Base-by-base conservation (phyloP, 179 eudicot genomes). In the Vitellaria paradoxa region DNA sequence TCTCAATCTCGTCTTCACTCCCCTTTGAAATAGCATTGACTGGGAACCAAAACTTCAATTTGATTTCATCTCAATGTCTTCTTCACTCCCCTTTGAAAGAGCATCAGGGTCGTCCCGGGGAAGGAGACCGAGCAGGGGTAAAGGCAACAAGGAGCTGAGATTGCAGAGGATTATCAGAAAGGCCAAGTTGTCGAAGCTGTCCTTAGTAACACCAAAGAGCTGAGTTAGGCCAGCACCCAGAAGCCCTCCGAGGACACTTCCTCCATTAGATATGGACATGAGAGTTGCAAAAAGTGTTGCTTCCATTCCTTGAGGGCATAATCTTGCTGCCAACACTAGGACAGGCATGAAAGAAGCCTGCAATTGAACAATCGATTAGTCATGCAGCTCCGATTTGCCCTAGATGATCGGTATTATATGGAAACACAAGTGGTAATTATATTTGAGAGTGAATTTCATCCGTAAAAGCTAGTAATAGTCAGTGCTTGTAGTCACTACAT, bases 261-360 rank as follows among this genome's bases (percentile, higher is more conserved):
- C 99, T 30, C 95, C 93, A 59, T 95, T 95, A 15, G 97, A 93
- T 78, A 93, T 84, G n/a, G 99, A 95, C 99, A 95, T 95, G 40
- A 95, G 85, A 49, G 99, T 95, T 20, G 99, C 99, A 71, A 95
- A 95, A 53, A 95, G 95, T 3, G 99, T 95, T 65, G 99, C 99
- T 86, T 95, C 99, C 86, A 95, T 92, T 74, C 97, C 99, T 78
- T 83, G 84, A 23, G 99, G 99, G 37, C 99, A 95, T 75, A 95
- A 70, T 83, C 84, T 90, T 2, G 99, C 99, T 55, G 99, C 99
- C 72, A 95, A 85, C 50, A 95, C 97, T 47, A 95, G 97, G 76
- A 95, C 95, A 8, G 99, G 99, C 99, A 95, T 95, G 63, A 95
- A 95, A 10, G 99, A 95, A 37, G 92, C 97, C 99, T 95, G 91